phyloP scores from a whole-genome alignment of 2,329 filamentous ascomycete species.

The Orbilia ellipsospora region DNA sequence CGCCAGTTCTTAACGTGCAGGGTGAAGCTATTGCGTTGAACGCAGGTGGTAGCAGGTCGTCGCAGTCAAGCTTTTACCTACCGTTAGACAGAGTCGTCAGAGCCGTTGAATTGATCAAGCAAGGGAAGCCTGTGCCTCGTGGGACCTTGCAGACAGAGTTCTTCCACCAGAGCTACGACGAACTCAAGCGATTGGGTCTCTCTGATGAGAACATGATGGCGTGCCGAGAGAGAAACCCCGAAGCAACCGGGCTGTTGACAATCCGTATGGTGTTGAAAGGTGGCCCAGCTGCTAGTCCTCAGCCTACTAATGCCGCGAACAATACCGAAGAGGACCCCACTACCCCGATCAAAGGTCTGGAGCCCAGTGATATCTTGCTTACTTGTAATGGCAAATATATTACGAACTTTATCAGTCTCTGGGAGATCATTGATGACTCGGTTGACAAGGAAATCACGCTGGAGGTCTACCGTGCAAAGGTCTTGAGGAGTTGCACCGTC shows the following conservation, averaged over 20 bases:
- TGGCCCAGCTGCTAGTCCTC: slow-evolving; percentile 57
- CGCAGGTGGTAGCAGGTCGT: slow-evolving; percentile 59
- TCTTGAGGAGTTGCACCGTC: slow-evolving; percentile 52
- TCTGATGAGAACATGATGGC: slow-evolving; percentile 58
- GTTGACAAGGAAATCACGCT: slow-evolving; percentile 58
- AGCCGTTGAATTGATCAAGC: slow-evolving; percentile 59
- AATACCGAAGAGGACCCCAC: slow-evolving; percentile 55
- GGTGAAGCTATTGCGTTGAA: slow-evolving; percentile 59
- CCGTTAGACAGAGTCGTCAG: slow-evolving; percentile 59
- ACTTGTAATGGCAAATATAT: slow-evolving; percentile 92
- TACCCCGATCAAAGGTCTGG: slow-evolving; percentile 57
- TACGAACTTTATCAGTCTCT: slow-evolving; percentile 67
- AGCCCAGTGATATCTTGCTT: slow-evolving; percentile 82
- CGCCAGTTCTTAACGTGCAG: slow-evolving; percentile 59
- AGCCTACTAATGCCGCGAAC: slow-evolving; percentile 44
- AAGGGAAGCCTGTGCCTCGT: slow-evolving; percentile 57
- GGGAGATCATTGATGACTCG: slow-evolving; percentile 59
- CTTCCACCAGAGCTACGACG: slow-evolving; percentile 59
- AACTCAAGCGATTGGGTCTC: slow-evolving; percentile 58
- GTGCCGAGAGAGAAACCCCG: slow-evolving; percentile 57
- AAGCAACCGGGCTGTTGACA: slow-evolving; percentile 58
- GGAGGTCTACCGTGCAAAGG: slow-evolving; percentile 58
- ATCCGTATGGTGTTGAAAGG: slow-evolving; percentile 58
- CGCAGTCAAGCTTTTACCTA: slow-evolving; percentile 59
- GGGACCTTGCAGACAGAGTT: slow-evolving; percentile 60